Evolutionary conservation across 495 filamentous ascomycete species (phyloP).

Genomic region (Lineolata rhizophorae): DNA sequence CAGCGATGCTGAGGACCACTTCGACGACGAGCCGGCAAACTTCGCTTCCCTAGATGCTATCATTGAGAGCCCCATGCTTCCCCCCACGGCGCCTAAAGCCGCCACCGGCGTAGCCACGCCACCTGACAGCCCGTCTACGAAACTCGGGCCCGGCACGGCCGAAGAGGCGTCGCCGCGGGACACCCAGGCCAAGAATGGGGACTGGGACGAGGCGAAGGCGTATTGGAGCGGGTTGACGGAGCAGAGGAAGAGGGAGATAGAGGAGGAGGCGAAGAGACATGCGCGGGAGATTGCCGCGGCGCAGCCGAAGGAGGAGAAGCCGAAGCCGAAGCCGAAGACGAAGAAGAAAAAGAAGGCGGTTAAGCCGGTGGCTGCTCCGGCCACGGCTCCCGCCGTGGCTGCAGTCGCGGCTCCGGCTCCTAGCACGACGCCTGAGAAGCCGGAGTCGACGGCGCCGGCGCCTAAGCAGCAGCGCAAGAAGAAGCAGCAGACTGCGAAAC

Average conservation of each 20-base stretch:
- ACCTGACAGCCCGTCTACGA: neutral
- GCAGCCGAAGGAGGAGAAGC: conserved; percentile 21
- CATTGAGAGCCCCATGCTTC: conserved; percentile 33
- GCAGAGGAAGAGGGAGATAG: conserved; percentile 32
- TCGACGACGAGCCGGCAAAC: conserved; percentile 42
- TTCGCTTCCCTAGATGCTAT: conserved; percentile 75
- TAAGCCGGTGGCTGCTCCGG: neutral
- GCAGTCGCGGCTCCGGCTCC: neutral
- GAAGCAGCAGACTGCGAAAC: neutral
- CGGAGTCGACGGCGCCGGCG: neutral
- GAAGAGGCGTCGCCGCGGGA: neutral
- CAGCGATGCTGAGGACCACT: conserved; percentile 70
- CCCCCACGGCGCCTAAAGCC: too few species aligned
- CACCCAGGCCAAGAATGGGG: conserved; percentile 10
- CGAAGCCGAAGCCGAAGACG: conserved; percentile 16
- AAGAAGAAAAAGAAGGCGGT: conserved; percentile 19
- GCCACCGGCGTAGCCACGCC: too few species aligned
- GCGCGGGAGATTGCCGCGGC: conserved; percentile 25
- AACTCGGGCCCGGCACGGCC: neutral
- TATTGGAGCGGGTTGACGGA: conserved; percentile 42
- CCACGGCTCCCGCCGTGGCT: too few species aligned
- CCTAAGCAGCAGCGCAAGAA: conserved; percentile 1
- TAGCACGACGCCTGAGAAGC: neutral
- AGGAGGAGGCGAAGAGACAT: conserved; percentile 31
- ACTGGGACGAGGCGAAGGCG: conserved; percentile 38